Evolutionary conservation across 495 filamentous ascomycete genomes (phyloP), one percentile per base, ranked within the genome.

Genomic region (Penicillium desertorum): DNA sequence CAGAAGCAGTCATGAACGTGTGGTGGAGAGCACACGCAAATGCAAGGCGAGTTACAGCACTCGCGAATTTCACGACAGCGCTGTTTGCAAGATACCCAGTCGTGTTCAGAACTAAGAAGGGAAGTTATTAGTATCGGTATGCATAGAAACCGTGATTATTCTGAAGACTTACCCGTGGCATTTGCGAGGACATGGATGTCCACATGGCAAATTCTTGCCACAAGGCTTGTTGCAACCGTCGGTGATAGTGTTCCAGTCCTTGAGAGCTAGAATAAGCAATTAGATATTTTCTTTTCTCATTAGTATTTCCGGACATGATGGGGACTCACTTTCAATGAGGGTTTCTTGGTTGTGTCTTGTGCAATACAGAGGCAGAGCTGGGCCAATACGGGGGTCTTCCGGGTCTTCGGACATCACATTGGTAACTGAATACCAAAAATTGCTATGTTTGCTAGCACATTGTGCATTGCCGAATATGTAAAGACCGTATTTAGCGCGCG

Each of bases 391-490:
- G 5, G 58, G 51, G 57, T 60, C 45, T 45, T 39, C 10, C 3
- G 53, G 10, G 5, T 39, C 42, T 12, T 54, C 56, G 0, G 47
- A 51, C 70, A 82, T 72, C 17, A 74, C 62, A 8, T 59, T 47
- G 5, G 75, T 42, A n/a, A 82, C 65, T 20, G 65, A 29, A 20
- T 32, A 50, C 78, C 77, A 80, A n/a, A 79, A 60, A 0, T 41
- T 46, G 45, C 71, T 70, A 0, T 47, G 51, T 32, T 30, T 36
- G 11, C 59, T 63, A 6, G 92, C 68, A 43, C 83, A 78, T 5
- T 74, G 62, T 14, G 82, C 82, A 60, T 96, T 90, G 4, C 94
- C 93, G 61, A 97, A 96, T 25, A 97, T 79, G 66, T 92, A 98
- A 50, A 97, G 83, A 0, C 94, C 92, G 9, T 85, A 74, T 39